A percentile compares a stretch with the other conserved stretches of the same genome.
Conservation (phyloP, 257 asterid species). For the Penstemon newberryi region DNA sequence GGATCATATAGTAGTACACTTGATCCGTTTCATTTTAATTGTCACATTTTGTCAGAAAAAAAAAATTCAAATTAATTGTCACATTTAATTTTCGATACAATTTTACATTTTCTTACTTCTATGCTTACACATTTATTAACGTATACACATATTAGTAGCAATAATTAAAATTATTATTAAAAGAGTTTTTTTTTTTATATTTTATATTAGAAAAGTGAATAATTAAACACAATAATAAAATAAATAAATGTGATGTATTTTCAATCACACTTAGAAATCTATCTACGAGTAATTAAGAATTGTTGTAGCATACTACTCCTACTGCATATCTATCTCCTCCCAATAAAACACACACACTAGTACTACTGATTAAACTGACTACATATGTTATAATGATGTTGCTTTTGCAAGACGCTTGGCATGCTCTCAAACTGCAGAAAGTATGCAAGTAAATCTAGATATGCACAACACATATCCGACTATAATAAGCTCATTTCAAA, state of each 20-base stretch:
- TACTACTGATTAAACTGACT: neutral
- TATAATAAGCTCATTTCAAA: neutral
- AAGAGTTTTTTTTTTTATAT: neutral
- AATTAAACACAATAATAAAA: neutral
- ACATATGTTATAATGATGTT: constrained; percentile 32
- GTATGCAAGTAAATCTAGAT: neutral
- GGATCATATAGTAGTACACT: neutral
- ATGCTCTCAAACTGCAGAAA: constrained; percentile 42
- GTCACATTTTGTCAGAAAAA: no score
- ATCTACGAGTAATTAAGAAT: no score
- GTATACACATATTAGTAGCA: no score
- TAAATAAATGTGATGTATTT: no score
- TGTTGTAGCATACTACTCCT: neutral
- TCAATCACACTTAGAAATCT: no score
- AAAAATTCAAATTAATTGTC: no score
- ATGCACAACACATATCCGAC: neutral
- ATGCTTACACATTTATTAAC: no score
- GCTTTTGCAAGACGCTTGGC: constrained; percentile 50
- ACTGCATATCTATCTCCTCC: constrained; percentile 13
- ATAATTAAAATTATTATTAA: no score
- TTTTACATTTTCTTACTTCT: no score
- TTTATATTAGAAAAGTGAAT: neutral
- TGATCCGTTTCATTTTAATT: no score
- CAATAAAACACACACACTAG: constrained; percentile 23
- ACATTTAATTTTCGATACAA: no score